Base-by-base conservation (phyloP, 2,329 filamentous ascomycete species). In the Aspergillus intermedius region DNA sequence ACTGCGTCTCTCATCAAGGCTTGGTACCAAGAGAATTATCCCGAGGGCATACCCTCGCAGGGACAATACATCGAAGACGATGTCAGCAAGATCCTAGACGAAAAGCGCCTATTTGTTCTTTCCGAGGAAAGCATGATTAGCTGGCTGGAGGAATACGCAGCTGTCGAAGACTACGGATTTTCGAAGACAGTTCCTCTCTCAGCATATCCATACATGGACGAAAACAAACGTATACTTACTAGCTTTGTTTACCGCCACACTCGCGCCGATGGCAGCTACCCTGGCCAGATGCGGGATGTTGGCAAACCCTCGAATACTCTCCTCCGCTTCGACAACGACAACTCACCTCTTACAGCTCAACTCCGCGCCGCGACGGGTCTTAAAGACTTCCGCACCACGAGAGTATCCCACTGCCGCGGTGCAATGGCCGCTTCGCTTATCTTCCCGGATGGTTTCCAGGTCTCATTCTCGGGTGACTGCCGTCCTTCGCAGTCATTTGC, bases 401-500 rank as follows among this genome's bases (percentile, higher is more conserved):
- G 65, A 22, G 91, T 96, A 1, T 67, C 77, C 4, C 93, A 98
- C 71, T 98, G 93, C 73, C 77, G 80, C 58, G 83, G 83, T 23
- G 82, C 93, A 1, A 81, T 87, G 63, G 93, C 86, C 0, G 81
- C 86, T 2, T 83, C 84, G 17, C 74, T 97, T 19, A 87, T 87
- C 8, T 91, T 91, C 68, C 80, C 86, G 0, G 81, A 82, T 1
- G 86, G 83, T 15, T 86, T 98, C 65, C 93, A 91, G 65, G 77
- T 95, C 49, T 88, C 89, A 42, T 98, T 95, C 72, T 95, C 88
- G 4, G 93, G 93, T 48, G 93, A 98, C 73, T 97, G 91, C 65
- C 81, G 93, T 5, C 93, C 93, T 0, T 88, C 82, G 3, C 60
- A 71, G 2, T 63, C 71, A 0, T 96, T 98, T 62, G 81, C 82